phyloP scores from a whole-genome alignment of 352 stramenopile species.

The Globisporangium echinulatum region DNA sequence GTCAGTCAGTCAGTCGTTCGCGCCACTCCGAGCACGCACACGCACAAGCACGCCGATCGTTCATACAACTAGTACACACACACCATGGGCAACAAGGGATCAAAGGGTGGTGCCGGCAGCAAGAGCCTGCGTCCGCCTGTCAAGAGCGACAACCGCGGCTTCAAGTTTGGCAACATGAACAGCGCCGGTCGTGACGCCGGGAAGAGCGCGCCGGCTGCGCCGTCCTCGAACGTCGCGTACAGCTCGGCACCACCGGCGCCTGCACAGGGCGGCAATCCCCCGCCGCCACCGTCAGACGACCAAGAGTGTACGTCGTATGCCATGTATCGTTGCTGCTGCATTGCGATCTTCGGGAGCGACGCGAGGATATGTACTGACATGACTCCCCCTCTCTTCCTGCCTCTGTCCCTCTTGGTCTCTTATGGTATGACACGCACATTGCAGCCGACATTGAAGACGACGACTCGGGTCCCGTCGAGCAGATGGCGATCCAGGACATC shows the following conservation, averaged over 20 bases:
- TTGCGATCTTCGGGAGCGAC: too few relatives aligned
- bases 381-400: background rate
- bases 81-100: conserved; percentile 81
- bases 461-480: conserved; percentile 72
- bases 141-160: conserved; percentile 80
- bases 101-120: conserved; percentile 53
- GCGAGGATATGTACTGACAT: background rate
- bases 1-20: background rate
- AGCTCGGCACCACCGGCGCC: conserved; percentile 8
- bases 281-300: conserved; percentile 19
- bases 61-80: too few relatives aligned
- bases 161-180: conserved; percentile 58
- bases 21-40: too few relatives aligned
- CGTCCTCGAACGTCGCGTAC: conserved; percentile 25
- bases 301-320: conserved; percentile 49
- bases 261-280: conserved; percentile 9
- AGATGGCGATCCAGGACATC: conserved; percentile 80
- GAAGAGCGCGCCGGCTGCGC: conserved; percentile 67
- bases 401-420: conserved; percentile 1
- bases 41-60: too few relatives aligned
- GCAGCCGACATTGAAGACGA: conserved; percentile 76
- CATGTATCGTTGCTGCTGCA: background rate
- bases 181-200: conserved; percentile 52
- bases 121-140: conserved; percentile 61
- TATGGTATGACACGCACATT: conserved; percentile 1